Conservation (phyloP, 2,329 filamentous ascomycete genomes). For the Plectosphaerella sp. region DNA sequence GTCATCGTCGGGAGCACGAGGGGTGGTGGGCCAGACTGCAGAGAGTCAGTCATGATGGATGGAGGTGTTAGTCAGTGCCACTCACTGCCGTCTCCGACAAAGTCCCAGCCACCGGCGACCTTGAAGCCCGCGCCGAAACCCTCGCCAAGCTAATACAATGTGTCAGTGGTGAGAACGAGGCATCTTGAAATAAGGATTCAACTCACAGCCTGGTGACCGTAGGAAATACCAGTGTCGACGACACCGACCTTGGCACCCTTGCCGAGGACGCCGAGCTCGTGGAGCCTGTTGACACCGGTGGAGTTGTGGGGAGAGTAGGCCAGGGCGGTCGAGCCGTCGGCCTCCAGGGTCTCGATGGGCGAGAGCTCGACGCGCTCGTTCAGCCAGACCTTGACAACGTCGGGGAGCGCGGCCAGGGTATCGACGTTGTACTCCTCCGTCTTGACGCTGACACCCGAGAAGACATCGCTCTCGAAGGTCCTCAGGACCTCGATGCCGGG, state of each 20-base stretch:
- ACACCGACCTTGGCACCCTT: conserved; percentile 32
- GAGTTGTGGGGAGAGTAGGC: conserved; percentile 30
- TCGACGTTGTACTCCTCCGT: conserved; percentile 25
- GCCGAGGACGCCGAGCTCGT: conserved; percentile 29
- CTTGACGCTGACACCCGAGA: conserved; percentile 28
- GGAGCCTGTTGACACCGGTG: conserved; percentile 33
- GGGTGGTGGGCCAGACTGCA: conserved; percentile 5
- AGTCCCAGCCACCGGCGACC: conserved; percentile 16
- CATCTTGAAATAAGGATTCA: neutral
- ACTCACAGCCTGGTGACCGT: conserved; percentile 29
- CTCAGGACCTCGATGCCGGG: conserved; percentile 5
- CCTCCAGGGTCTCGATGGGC: neutral
- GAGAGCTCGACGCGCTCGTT: conserved; percentile 5
- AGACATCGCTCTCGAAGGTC: conserved; percentile 20
- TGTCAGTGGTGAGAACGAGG: neutral
- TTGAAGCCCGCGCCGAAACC: conserved; percentile 12
- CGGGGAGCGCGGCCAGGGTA: conserved; percentile 22
- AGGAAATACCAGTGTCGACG: conserved; percentile 35
- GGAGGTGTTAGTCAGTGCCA: neutral
- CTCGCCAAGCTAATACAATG: conserved; percentile 3
- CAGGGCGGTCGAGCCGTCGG: conserved; percentile 1
- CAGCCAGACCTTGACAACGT: conserved; percentile 31
- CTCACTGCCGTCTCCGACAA: conserved; percentile 17
- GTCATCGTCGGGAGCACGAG: conserved; percentile 25
- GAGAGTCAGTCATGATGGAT: neutral